These are phyloP conservation scores for Populus pruinosa DNA, from an alignment of 345 rosid genomes.

Conservation along the genomic window DNA sequence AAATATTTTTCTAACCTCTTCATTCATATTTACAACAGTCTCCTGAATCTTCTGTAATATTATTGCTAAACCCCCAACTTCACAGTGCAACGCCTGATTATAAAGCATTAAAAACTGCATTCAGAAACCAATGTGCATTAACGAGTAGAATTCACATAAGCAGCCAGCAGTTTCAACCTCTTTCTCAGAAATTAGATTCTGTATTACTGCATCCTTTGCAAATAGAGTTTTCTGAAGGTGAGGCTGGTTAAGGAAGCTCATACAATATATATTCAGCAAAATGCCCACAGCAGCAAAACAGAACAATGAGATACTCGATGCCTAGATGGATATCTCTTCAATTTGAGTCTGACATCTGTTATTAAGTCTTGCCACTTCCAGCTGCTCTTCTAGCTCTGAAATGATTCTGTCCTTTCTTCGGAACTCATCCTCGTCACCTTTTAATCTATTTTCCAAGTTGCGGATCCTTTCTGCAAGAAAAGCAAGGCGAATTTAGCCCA, in stretches of 20 bases:
- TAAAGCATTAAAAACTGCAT: not conserved
- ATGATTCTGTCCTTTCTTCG: constrained; percentile 50
- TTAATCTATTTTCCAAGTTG: constrained; percentile 49
- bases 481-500: constrained; percentile 1
- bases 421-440: constrained; percentile 42
- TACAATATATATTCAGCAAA: constrained; percentile 19
- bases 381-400: constrained; percentile 50
- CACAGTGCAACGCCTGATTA: constrained; percentile 55
- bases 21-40: constrained; percentile 51
- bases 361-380: constrained; percentile 47
- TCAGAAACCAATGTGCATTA: constrained; percentile 19
- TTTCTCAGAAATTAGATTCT: constrained; percentile 62
- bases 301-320: constrained; percentile 9
- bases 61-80: constrained; percentile 48
- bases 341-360: constrained; percentile 41
- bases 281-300: constrained; percentile 3
- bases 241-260: constrained; percentile 48
- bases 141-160: constrained; percentile 10
- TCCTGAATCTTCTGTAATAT: constrained; percentile 58
- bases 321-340: constrained; percentile 63
- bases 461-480: constrained; percentile 51
- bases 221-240: constrained; percentile 66
- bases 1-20: constrained; percentile 48
- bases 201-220: constrained; percentile 56
- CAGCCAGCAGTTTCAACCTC: constrained; percentile 40